Base-by-base conservation (phyloP, 2,329 filamentous ascomycete species). In the Talaromyces verruculosus region DNA sequence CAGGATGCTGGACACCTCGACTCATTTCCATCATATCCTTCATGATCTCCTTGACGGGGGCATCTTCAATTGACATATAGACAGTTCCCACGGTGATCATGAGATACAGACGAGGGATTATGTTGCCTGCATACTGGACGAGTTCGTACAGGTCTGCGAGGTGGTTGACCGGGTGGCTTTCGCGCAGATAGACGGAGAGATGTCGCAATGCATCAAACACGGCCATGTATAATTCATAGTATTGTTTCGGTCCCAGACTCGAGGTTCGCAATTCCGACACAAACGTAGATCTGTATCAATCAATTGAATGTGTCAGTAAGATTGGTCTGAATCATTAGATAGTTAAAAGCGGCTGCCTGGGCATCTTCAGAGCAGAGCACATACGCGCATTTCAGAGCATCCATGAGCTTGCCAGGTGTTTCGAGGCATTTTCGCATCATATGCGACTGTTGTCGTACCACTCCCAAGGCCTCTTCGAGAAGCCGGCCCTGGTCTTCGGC, bases 1-100 rank as follows among this genome's bases (percentile, higher is more conserved):
- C 93, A 17, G 95, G 95, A 79, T 99, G 95, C 76, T 99, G 95
- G 25, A 99, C 93, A 65, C 95, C 95, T 69, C 95, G 88, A 80
- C 93, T 98, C 95, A 99, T 99, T 80, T 99, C 95, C 95, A 99
- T 99, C 95, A 99, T 99, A 79, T 99, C 95, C 81, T 99, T 99
- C 95, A 99, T 99, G 69, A 99, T 92, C 83, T 99, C 95, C 82
- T 99, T 99, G 71, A 99, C 95, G 0, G 95, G 95, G 66, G 96
- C 95, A 84, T 98, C 95, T 74, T 95, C 91, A 75, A 99, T 96
- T 30, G 92, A 90, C 95, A 99, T 99, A 83, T 99, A 99, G 59
- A 97, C 96, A 2, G 95, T 99, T 66, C 95, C 95, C 45, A 99
- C 96, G 0, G 96, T 99, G 75, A 99, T 95, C 96, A 99, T 99